A percentile compares a stretch with the other conserved stretches of the same genome.
These are phyloP conservation scores for Trifolium repens DNA, from an alignment of 306 rosid species.

Conservation along the genomic window DNA sequence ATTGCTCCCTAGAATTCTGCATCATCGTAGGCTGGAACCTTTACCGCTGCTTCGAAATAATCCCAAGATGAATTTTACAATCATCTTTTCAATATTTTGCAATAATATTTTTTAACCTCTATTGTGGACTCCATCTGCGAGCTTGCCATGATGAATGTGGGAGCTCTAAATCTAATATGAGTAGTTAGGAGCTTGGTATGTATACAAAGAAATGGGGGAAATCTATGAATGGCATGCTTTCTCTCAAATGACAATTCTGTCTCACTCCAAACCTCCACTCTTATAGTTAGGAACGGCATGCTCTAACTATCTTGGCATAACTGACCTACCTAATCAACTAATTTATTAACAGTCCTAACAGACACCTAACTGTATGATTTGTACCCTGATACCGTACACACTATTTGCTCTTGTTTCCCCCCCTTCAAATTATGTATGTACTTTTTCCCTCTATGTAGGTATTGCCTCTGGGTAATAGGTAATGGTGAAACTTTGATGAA, in stretches of 20 bases:
- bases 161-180: neutral
- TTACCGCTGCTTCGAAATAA: neutral
- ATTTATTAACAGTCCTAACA: neutral
- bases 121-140: neutral
- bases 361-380: slow-evolving; percentile 12
- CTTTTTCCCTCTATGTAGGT: slow-evolving; percentile 41
- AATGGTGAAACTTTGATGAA: slow-evolving; percentile 52
- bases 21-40: neutral
- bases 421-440: neutral
- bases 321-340: neutral
- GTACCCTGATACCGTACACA: neutral
- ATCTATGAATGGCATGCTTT: neutral
- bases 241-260: neutral
- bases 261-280: slow-evolving; percentile 3
- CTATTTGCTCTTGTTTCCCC: neutral
- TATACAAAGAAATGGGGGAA: neutral
- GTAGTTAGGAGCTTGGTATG: neutral
- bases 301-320: slow-evolving; percentile 1
- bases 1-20: slow-evolving; percentile 5
- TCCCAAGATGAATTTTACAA: slow-evolving; percentile 1
- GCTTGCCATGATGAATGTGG: slow-evolving; percentile 9
- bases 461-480: slow-evolving; percentile 69
- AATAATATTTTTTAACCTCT: slow-evolving; percentile 12
- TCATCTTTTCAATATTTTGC: neutral
- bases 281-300: neutral